These are phyloP conservation scores for Tuber indicum DNA, from an alignment of 495 filamentous ascomycete species.

Conservation along the genomic window DNA sequence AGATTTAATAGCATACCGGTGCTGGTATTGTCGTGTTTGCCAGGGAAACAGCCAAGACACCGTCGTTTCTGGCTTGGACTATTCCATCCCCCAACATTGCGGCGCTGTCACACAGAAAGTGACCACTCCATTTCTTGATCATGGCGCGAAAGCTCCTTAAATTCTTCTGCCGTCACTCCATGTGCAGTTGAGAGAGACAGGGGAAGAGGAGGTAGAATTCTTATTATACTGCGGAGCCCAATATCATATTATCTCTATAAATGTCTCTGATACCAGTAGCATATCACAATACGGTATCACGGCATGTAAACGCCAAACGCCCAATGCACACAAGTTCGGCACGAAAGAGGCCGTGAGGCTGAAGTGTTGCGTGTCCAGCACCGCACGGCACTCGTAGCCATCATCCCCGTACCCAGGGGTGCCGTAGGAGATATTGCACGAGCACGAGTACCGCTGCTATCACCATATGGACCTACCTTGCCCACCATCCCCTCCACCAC, in stretches of 20 bases:
- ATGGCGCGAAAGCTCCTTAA: neutral
- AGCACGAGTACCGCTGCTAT: neutral
- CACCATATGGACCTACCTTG: slow-evolving; percentile 1
- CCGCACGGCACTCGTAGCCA: neutral
- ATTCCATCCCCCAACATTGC: neutral
- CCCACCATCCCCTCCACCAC: neutral
- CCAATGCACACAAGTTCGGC: neutral
- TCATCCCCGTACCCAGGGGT: neutral
- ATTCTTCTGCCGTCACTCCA: neutral
- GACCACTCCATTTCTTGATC: neutral
- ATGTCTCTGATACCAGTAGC: neutral
- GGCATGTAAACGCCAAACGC: neutral
- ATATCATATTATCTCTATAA: neutral
- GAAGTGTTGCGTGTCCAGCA: neutral
- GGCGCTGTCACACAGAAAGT: neutral
- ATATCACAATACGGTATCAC: neutral
- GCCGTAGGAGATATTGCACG: neutral
- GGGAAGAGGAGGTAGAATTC: neutral
- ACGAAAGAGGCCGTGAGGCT: slow-evolving; percentile 2
- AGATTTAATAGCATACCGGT: neutral
- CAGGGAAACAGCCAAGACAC: neutral
- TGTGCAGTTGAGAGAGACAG: neutral
- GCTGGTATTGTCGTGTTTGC: neutral
- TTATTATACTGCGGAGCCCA: neutral
- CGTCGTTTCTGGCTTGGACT: neutral